A percentile compares a stretch with the other conserved stretches of the same genome.
Conservation (phyloP, 2,329 filamentous ascomycete genomes). For the Neopestalotiopsis clavispora region DNA sequence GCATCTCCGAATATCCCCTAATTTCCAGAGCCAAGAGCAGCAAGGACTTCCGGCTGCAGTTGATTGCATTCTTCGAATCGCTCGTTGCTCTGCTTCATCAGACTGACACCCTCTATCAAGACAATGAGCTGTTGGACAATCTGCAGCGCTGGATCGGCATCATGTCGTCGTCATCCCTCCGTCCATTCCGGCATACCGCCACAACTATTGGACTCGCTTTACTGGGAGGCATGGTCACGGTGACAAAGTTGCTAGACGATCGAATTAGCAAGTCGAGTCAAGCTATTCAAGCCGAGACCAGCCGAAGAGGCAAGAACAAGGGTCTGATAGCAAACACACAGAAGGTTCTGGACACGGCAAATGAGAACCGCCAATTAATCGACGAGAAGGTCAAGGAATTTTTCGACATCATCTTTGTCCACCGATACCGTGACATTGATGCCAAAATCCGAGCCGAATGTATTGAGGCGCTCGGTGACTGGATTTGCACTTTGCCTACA, state of each 20-base stretch:
- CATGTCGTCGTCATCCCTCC: slow-evolving; percentile 85
- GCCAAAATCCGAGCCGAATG: slow-evolving; percentile 88
- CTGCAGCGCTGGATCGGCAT: slow-evolving; percentile 87
- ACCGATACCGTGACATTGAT: slow-evolving; percentile 94
- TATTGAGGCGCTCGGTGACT: slow-evolving; percentile 82
- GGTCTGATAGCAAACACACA: slow-evolving; percentile 76
- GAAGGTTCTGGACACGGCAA: slow-evolving; percentile 71
- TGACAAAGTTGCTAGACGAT: slow-evolving; percentile 73
- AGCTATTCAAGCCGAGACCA: slow-evolving; percentile 78
- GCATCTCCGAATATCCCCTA: slow-evolving; percentile 87
- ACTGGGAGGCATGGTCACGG: slow-evolving; percentile 75
- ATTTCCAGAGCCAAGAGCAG: slow-evolving; percentile 80
- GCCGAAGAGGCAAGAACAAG: slow-evolving; percentile 76
- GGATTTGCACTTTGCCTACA: slow-evolving; percentile 85
- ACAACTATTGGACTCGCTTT: slow-evolving; percentile 84
- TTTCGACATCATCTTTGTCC: slow-evolving; percentile 91
- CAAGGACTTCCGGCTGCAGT: slow-evolving; percentile 75
- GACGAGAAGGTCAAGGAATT: slow-evolving; percentile 80
- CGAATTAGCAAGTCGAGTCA: slow-evolving; percentile 78
- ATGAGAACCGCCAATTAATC: slow-evolving; percentile 70
- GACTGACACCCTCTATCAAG: slow-evolving; percentile 80
- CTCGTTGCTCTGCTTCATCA: slow-evolving; percentile 81
- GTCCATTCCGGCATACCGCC: slow-evolving; percentile 92
- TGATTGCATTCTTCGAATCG: slow-evolving; percentile 79
- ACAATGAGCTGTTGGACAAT: slow-evolving; percentile 81